Evolutionary conservation across 352 stramenopile species (phyloP).

Genomic region (Pythium sukuiense): DNA sequence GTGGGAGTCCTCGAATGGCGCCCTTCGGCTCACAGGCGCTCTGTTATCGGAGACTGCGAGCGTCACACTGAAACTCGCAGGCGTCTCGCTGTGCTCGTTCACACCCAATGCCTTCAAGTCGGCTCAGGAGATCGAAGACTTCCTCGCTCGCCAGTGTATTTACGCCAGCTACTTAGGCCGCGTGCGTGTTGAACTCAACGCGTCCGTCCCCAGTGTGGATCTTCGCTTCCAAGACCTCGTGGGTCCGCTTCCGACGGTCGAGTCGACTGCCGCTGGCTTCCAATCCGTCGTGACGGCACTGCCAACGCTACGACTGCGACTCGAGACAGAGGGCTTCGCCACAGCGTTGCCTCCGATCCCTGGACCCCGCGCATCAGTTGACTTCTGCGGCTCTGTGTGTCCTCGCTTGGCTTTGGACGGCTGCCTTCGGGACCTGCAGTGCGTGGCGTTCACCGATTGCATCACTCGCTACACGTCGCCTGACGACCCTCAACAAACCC

Average conservation of each 20-base stretch:
- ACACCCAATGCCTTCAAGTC: conserved; percentile 24
- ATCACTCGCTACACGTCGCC: conserved; percentile 30
- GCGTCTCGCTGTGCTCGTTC: conserved; percentile 43
- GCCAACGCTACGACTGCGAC: conserved; percentile 33
- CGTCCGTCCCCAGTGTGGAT: conserved; percentile 30
- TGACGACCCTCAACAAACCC: background rate
- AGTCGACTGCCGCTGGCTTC: conserved; percentile 16
- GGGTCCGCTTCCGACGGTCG: conserved; percentile 42
- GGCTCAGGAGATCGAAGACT: conserved; percentile 35
- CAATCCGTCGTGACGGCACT: conserved; percentile 20
- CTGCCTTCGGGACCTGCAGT: conserved; percentile 51
- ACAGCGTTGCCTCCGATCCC: conserved; percentile 27
- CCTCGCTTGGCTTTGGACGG: conserved; percentile 39
- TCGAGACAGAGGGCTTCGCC: conserved; percentile 33
- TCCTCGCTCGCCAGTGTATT: conserved; percentile 36
- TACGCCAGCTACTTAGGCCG: conserved; percentile 51
- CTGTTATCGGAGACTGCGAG: background rate
- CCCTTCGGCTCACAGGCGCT: conserved; percentile 1
- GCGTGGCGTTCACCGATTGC: conserved; percentile 55
- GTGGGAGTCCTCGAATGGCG: conserved; percentile 43
- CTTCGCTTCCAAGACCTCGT: conserved; percentile 54
- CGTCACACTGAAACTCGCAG: conserved; percentile 38
- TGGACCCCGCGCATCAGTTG: background rate
- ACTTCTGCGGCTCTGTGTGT: conserved; percentile 28
- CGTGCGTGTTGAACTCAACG: conserved; percentile 25